Percentiles rank a stretch among this genome's conserved stretches.
These are phyloP conservation scores for Ophiorrhiza pumila DNA, from an alignment of 257 asterid genomes.

Conservation along the genomic window DNA sequence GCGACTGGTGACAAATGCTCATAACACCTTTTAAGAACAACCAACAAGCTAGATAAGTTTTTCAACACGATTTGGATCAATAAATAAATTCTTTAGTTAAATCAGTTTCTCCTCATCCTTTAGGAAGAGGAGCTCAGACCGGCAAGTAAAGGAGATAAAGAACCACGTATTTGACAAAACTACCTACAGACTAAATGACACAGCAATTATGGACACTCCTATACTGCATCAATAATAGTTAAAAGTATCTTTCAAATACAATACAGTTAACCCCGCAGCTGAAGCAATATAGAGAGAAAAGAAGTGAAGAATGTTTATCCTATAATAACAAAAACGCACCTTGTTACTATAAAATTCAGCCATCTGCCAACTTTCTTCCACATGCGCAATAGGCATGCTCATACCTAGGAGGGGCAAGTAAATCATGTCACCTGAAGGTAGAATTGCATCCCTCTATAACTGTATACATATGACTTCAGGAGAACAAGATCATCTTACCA, in stretches of 20 bases:
- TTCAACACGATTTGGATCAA: background rate
- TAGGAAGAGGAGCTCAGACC: no score
- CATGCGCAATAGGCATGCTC: constrained; percentile 96
- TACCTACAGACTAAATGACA: background rate
- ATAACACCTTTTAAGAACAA: background rate
- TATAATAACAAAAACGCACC: constrained; percentile 34
- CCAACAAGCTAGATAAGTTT: background rate
- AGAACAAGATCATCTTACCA: constrained; percentile 40
- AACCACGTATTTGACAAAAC: background rate
- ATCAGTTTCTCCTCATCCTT: background rate
- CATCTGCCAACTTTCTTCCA: constrained; percentile 99
- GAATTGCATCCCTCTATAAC: background rate
- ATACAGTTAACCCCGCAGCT: background rate
- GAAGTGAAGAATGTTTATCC: background rate
- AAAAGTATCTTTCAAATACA: background rate
- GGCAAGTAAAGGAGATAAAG: background rate
- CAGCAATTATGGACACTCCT: background rate
- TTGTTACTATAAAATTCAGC: constrained; percentile 94
- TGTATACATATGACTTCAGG: background rate
- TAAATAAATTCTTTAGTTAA: no score
- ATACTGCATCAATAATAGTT: background rate
- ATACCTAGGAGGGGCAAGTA: constrained; percentile 48
- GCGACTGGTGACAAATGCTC: background rate
- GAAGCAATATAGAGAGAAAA: background rate
- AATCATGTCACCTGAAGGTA: constrained; percentile 9